Conservation (phyloP, 176 grass and related monocot species). For the Oryza brachyantha region DNA sequence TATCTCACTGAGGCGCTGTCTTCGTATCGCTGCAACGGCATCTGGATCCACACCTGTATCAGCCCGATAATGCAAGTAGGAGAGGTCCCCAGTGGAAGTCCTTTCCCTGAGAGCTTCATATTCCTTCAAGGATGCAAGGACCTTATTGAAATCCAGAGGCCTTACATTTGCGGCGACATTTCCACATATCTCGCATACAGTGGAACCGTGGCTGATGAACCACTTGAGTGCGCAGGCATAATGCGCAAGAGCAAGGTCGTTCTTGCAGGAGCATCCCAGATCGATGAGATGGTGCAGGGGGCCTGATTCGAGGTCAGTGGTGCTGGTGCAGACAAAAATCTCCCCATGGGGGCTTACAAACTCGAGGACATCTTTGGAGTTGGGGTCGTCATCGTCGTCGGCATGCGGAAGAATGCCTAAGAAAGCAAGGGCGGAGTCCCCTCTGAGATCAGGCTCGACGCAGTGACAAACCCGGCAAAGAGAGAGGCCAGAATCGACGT, state of each 20-base stretch:
- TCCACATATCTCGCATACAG: conserved; percentile 81
- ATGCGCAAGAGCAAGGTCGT: conserved; percentile 74
- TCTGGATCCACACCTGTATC: conserved; percentile 60
- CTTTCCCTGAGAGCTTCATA: conserved; percentile 72
- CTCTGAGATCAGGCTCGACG: conserved; percentile 65
- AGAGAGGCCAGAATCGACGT: conserved; percentile 47
- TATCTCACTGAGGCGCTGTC: conserved; percentile 80
- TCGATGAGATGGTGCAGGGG: conserved; percentile 45
- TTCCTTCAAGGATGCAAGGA: conserved; percentile 77
- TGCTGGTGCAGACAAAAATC: conserved; percentile 67
- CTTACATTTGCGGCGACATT: conserved; percentile 57
- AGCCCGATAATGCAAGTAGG: conserved; percentile 34
- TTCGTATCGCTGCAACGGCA: conserved; percentile 73
- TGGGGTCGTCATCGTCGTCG: no score
- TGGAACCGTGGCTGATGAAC: conserved; percentile 88
- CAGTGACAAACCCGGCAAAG: conserved; percentile 89
- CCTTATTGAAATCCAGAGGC: conserved; percentile 68
- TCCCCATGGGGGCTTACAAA: conserved; percentile 80
- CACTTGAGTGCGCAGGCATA: conserved; percentile 94
- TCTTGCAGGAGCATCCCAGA: conserved; percentile 93
- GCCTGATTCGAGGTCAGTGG: conserved; percentile 66
- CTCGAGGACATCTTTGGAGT: conserved; percentile 39
- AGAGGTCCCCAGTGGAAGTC: conserved; percentile 60
- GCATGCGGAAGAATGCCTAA: conserved; percentile 53
- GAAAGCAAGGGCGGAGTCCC: conserved; percentile 63